phyloP scores from a whole-genome alignment of 192 early-diverging fungal genomes.

The Coemansia furcata region DNA sequence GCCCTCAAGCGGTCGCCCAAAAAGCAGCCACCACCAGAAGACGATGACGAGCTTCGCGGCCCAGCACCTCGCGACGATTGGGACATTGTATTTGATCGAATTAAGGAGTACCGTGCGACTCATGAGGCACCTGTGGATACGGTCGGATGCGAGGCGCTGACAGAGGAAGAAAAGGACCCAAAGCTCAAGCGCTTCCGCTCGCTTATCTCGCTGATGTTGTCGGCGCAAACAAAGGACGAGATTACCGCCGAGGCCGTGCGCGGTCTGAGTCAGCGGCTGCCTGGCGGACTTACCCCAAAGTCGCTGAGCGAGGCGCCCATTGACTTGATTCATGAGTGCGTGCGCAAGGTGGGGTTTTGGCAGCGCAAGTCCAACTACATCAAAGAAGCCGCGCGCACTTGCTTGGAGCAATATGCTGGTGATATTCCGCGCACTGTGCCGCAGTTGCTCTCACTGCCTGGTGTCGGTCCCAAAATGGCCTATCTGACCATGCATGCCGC shows the following conservation, averaged over 20 bases:
- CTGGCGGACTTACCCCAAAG: conserved; percentile 69
- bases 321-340: conserved; percentile 65
- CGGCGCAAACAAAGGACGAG: conserved; percentile 91
- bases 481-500: conserved; percentile 80
- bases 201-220: conserved; percentile 82
- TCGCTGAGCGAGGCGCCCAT: conserved; percentile 62
- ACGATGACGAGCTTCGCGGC: conserved; percentile 45
- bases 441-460: conserved; percentile 74
- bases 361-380: conserved; percentile 80
- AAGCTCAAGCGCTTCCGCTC: conserved; percentile 77
- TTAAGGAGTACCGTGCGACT: conserved; percentile 66
- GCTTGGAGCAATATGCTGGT: conserved; percentile 64
- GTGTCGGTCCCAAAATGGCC: conserved; percentile 95
- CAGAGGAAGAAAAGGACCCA: conserved; percentile 51
- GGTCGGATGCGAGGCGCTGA: conserved; percentile 80
- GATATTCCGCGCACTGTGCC: conserved; percentile 85
- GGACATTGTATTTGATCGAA: conserved; percentile 60
- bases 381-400: conserved; percentile 73
- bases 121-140: conserved; percentile 82
- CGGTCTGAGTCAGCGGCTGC: conserved; percentile 60
- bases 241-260: conserved; percentile 77
- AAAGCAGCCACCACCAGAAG: conserved; percentile 14
- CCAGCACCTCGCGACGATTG: conserved; percentile 57
- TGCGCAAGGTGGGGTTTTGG: conserved; percentile 88
- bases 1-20: conserved; percentile 9